Percentiles rank a stretch among this genome's conserved stretches.
phyloP scores from a whole-genome alignment of 2,329 filamentous ascomycete species.

The Fusarium duplospermum region DNA sequence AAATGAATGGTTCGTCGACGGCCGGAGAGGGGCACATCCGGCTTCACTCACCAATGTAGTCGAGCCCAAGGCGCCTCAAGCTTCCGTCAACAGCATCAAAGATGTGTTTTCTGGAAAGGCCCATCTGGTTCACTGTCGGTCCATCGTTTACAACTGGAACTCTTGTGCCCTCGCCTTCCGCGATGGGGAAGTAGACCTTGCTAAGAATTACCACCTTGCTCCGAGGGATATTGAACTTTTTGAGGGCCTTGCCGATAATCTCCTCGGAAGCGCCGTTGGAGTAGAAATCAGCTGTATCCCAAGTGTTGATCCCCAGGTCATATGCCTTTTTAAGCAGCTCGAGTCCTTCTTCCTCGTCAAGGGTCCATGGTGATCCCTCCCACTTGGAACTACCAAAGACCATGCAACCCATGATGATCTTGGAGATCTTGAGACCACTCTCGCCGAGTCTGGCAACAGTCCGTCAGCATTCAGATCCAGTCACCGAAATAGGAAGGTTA shows the following conservation, averaged over 20 bases:
- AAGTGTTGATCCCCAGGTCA: slow-evolving; percentile 71
- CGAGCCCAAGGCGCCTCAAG: slow-evolving; percentile 62
- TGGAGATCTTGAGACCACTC: slow-evolving; percentile 56
- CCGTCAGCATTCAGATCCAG: slow-evolving; percentile 15
- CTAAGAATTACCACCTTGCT: slow-evolving; percentile 66
- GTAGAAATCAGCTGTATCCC: slow-evolving; percentile 63
- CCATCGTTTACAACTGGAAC: slow-evolving; percentile 50
- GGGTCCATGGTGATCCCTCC: slow-evolving; percentile 45
- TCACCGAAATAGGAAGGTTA: slow-evolving; percentile 6
- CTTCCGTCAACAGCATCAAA: slow-evolving; percentile 73
- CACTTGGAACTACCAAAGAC: slow-evolving; percentile 48
- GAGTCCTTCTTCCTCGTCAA: slow-evolving; percentile 54
- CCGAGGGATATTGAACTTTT: slow-evolving; percentile 67
- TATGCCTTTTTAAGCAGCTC: slow-evolving; percentile 72
- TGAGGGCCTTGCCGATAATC: slow-evolving; percentile 69
- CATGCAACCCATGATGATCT: slow-evolving; percentile 53
- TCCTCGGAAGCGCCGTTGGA: slow-evolving; percentile 66
- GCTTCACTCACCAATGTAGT: slow-evolving; percentile 62
- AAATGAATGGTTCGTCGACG: neutral
- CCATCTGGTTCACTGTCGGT: slow-evolving; percentile 51
- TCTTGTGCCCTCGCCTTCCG: slow-evolving; percentile 50
- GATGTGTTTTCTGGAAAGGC: slow-evolving; percentile 71
- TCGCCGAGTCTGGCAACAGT: slow-evolving; percentile 47
- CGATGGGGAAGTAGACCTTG: slow-evolving; percentile 59
- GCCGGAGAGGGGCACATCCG: neutral